Conservation (phyloP, 225 moss, liverwort and hornwort species). For the Thuidium tamariscinum region DNA sequence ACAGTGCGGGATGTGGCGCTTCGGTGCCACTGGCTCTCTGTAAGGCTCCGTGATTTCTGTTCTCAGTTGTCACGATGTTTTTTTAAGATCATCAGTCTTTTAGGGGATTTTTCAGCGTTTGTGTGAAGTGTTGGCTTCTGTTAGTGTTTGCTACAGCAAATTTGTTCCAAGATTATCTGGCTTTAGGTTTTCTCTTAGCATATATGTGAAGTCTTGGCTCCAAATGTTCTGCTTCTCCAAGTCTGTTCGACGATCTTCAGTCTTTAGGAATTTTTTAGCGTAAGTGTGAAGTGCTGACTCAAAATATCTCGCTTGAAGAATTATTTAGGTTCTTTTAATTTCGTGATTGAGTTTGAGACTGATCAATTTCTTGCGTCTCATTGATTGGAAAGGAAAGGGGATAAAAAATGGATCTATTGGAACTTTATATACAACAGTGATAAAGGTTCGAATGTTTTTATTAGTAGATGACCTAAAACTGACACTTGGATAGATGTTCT, state of each 20-base stretch:
- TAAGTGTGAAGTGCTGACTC: not conserved
- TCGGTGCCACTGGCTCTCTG: constrained; percentile 88
- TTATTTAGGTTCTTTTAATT: not conserved
- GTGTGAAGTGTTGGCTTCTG: not conserved
- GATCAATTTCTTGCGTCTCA: not conserved
- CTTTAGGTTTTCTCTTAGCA: not conserved
- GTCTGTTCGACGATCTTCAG: not conserved
- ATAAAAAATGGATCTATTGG: not conserved
- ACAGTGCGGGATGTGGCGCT: constrained; percentile 92
- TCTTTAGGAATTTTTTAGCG: not conserved
- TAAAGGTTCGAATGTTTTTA: not conserved
- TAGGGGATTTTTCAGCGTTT: not conserved
- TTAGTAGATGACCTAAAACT: not conserved
- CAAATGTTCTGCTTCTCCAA: not conserved
- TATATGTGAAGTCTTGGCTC: not conserved
- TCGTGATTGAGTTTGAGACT: not conserved
- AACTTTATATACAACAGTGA: not conserved
- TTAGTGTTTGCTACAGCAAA: not conserved
- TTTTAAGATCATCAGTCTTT: not conserved
- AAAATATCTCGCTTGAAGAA: not conserved
- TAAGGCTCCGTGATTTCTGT: not conserved
- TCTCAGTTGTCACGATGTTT: not conserved
- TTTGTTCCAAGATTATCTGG: not conserved
- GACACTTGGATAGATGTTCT: not conserved
- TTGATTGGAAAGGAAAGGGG: not conserved